A percentile compares a stretch with the other conserved stretches of the same genome.
Evolutionary conservation across 345 rosid species (phyloP).

Genomic region (Salix arbutifolia): DNA sequence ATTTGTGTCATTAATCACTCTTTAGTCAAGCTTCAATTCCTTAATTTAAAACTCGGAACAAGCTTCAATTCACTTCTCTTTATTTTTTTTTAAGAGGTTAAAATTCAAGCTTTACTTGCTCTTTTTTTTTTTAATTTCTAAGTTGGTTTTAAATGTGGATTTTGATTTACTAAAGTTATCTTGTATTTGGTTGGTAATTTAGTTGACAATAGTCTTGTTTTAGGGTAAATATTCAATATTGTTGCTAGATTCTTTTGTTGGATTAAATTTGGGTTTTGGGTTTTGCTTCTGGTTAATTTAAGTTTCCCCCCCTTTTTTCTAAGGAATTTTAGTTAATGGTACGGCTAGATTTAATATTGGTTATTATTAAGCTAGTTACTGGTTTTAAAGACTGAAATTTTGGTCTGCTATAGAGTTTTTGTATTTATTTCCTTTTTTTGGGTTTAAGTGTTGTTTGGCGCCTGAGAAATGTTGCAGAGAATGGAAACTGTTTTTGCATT

Average conservation of each 20-base stretch:
- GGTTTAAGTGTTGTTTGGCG: background rate
- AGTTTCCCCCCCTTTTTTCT: background rate
- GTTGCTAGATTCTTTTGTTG: background rate
- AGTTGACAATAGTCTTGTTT: background rate
- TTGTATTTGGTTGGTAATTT: background rate
- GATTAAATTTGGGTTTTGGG: background rate
- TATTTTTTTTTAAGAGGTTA: background rate
- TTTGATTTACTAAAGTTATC: background rate
- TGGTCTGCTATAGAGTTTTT: background rate
- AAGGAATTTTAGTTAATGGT: background rate
- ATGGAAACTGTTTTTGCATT: background rate
- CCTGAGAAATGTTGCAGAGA: background rate
- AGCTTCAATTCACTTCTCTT: background rate
- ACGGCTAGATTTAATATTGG: background rate
- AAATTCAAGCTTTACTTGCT: background rate
- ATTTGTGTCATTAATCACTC: background rate
- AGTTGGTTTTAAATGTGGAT: background rate
- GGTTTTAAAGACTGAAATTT: background rate
- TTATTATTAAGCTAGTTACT: background rate
- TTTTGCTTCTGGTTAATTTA: background rate
- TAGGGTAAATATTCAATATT: background rate
- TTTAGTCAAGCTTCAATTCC: background rate
- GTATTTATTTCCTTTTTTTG: background rate
- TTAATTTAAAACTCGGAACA: background rate
- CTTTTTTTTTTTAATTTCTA: background rate